These are phyloP conservation scores for Nidularia sp. DNA, from an alignment of 768 basidiomycete genomes.

Conservation along the genomic window DNA sequence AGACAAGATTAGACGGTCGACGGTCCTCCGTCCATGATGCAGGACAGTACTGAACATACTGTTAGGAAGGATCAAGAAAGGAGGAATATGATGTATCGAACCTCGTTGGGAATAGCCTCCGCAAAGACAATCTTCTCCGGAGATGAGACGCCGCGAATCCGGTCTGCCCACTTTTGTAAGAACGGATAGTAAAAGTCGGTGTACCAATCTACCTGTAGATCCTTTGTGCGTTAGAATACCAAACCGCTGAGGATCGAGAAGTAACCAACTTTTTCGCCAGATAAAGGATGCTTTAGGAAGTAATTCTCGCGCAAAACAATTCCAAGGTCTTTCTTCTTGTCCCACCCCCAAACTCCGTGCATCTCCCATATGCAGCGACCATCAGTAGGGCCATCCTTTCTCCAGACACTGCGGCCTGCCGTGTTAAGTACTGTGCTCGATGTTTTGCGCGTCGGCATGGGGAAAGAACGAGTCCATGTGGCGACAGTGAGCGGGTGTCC, in stretches of 20 bases:
- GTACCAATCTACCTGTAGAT: conserved; percentile 78
- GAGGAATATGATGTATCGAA: conserved; percentile 17
- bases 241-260: neutral
- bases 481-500: conserved; percentile 81
- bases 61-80: conserved; percentile 2
- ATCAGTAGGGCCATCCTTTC: conserved; percentile 63
- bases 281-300: conserved; percentile 67
- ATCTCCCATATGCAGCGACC: conserved; percentile 83
- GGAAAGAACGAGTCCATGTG: conserved; percentile 82
- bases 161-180: conserved; percentile 59
- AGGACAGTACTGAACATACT: conserved; percentile 66
- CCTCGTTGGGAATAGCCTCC: conserved; percentile 94
- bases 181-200: conserved; percentile 83
- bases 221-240: neutral
- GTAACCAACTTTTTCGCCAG: conserved; percentile 50
- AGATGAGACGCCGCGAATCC: conserved; percentile 45
- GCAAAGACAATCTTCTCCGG: conserved; percentile 65
- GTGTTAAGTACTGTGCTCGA: conserved; percentile 58
- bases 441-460: conserved; percentile 74
- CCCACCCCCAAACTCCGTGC: conserved; percentile 95
- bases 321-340: conserved; percentile 55
- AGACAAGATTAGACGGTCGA: conserved; percentile 24
- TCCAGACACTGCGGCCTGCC: conserved; percentile 62
- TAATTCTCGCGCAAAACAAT: conserved; percentile 83
- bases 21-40: conserved; percentile 67